Evolutionary conservation across 78 protist genomes (phyloP).

Genomic region (Dictyostelium brefeldianum): DNA sequence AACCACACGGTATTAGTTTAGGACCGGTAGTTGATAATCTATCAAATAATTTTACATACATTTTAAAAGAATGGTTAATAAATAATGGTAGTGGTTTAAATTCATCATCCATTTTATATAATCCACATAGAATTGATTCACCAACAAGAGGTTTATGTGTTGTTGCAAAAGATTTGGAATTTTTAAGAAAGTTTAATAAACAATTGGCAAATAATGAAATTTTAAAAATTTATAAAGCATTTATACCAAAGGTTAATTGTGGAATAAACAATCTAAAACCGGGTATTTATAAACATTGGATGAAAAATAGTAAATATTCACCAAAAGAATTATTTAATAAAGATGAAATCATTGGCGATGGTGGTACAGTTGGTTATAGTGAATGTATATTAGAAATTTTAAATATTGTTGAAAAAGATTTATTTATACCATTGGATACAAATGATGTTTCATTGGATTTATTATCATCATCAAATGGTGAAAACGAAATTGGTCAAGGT

Average conservation of each 20-base stretch:
- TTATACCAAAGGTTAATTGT: not conserved
- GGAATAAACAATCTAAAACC: not conserved
- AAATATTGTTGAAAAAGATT: not conserved
- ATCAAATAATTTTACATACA: not conserved
- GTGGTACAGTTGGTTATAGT: not conserved
- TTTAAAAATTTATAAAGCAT: slow-evolving; percentile 28
- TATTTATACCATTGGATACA: not conserved
- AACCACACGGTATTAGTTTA: slow-evolving; percentile 45
- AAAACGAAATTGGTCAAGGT: slow-evolving; percentile 52
- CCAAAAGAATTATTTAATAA: slow-evolving; percentile 7
- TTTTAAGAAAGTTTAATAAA: slow-evolving; percentile 25
- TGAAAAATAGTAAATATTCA: not conserved
- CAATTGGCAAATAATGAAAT: not conserved
- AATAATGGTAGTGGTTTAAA: not conserved
- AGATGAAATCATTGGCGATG: not conserved
- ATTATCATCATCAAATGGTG: not conserved
- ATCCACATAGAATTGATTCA: slow-evolving; percentile 56
- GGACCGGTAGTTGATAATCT: slow-evolving; percentile 2
- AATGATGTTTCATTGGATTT: slow-evolving; percentile 13
- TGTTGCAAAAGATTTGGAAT: slow-evolving; percentile 11
- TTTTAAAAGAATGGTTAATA: not conserved
- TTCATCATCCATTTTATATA: not conserved
- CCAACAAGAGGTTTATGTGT: slow-evolving; percentile 60
- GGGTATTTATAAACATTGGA: slow-evolving; percentile 45
- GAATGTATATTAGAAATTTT: slow-evolving; percentile 50